These are phyloP conservation scores for Rhizoclosmatium sp. DNA, from an alignment of 192 early-diverging fungal genomes.

Conservation along the genomic window DNA sequence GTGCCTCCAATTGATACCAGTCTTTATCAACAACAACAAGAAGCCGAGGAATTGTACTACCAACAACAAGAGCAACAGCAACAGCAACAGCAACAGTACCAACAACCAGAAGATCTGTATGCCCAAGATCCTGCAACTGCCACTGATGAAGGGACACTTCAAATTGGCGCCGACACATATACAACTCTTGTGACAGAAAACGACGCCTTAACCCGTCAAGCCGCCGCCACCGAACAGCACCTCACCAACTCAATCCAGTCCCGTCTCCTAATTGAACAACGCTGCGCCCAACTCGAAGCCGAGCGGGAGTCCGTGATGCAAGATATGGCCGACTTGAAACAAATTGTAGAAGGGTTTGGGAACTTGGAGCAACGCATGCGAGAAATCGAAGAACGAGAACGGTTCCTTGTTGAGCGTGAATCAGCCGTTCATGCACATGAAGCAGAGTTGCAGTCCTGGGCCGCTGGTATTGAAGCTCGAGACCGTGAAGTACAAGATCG, in stretches of 20 bases:
- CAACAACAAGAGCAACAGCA: neutral
- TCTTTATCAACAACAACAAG: constrained; percentile 1
- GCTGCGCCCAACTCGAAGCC: constrained; percentile 7
- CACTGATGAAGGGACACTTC: constrained; percentile 6
- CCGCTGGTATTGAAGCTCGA: neutral
- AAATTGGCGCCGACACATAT: neutral
- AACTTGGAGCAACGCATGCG: neutral
- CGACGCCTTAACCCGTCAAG: constrained; percentile 9
- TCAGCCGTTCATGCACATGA: neutral
- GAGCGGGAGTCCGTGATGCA: constrained; percentile 1
- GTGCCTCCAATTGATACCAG: neutral
- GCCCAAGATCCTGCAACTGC: neutral
- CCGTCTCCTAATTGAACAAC: constrained; percentile 7
- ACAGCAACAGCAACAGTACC: neutral
- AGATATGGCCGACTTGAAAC: neutral
- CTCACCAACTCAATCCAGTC: neutral
- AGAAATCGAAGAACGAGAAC: neutral
- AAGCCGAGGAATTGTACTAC: neutral
- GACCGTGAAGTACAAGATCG: neutral
- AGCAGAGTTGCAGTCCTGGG: neutral
- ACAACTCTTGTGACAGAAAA: constrained; percentile 18
- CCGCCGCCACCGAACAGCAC: constrained; percentile 8
- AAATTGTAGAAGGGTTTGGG: constrained; percentile 11
- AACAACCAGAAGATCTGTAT: neutral
- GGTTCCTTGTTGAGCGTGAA: constrained; percentile 10